Percentiles rank a stretch among this genome's conserved stretches.
phyloP scores from a whole-genome alignment of 2,329 filamentous ascomycete genomes.

The Paecilomyces variotii region DNA sequence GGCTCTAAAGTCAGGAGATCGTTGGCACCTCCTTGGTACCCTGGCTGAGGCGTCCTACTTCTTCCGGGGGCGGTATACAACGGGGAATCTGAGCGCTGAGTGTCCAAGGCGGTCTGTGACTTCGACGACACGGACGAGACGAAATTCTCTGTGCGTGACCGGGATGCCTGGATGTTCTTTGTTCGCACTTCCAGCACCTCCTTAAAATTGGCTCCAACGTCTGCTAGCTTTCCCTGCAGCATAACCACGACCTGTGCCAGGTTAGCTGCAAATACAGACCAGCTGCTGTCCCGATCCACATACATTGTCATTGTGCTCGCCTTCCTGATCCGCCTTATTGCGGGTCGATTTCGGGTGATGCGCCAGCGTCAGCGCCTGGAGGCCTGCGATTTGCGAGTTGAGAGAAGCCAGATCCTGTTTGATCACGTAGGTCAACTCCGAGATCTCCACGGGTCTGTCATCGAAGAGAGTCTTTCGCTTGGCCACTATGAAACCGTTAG shows the following conservation, averaged over 20 bases:
- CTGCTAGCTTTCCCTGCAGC: conserved; percentile 82
- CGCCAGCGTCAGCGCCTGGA: conserved; percentile 70
- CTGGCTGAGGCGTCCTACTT: conserved; percentile 52
- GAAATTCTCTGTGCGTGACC: conserved; percentile 91
- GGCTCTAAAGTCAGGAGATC: conserved; percentile 82
- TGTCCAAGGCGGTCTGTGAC: conserved; percentile 53
- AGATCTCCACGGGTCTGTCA: conserved; percentile 92
- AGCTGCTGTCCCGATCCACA: conserved; percentile 10
- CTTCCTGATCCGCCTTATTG: conserved; percentile 60
- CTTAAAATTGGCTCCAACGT: conserved; percentile 93
- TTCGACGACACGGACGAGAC: conserved; percentile 81
- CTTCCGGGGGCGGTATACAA: conserved; percentile 73
- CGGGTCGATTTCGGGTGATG: conserved; percentile 58
- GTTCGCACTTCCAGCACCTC: conserved; percentile 93
- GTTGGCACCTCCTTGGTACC: conserved; percentile 39
- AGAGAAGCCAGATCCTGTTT: conserved; percentile 85
- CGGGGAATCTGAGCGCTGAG: conserved; percentile 71
- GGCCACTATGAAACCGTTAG: conserved; percentile 54
- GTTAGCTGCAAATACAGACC: conserved; percentile 14
- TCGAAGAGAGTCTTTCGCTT: conserved; percentile 95
- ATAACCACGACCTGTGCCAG: conserved; percentile 61
- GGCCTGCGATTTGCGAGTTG: conserved; percentile 76
- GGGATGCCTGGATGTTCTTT: conserved; percentile 93
- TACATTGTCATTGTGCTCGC: conserved; percentile 94
- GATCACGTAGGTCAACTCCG: conserved; percentile 93